These are phyloP conservation scores for Phialocephala sp. DNA, from an alignment of 2,329 filamentous ascomycete genomes.

Conservation along the genomic window DNA sequence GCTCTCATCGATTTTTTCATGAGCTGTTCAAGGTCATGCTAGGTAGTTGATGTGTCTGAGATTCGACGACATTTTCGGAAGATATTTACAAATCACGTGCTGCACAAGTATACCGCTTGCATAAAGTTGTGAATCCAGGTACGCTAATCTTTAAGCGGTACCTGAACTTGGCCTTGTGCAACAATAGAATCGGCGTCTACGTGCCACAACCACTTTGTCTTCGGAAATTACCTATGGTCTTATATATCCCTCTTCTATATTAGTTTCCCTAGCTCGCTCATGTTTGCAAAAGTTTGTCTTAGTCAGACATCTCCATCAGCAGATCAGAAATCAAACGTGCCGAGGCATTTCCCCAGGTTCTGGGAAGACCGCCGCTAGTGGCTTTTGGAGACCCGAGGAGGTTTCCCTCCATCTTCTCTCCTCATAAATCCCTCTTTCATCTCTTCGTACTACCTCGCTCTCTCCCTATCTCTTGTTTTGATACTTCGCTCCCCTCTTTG, in stretches of 20 bases:
- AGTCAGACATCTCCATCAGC: conserved; percentile 3
- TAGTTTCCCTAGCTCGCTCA: neutral
- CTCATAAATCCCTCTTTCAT: conserved; percentile 20
- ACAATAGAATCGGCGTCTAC: neutral
- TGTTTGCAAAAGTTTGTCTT: neutral
- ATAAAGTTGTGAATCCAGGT: neutral
- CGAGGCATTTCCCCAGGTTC: conserved; percentile 43
- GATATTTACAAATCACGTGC: neutral
- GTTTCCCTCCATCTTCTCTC: conserved; percentile 17
- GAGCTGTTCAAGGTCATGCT: neutral
- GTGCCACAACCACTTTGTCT: neutral
- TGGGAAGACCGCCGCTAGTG: neutral
- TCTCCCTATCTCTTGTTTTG: neutral
- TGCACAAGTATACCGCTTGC: neutral
- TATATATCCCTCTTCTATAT: neutral
- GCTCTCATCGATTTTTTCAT: conserved; percentile 25
- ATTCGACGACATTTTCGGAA: conserved; percentile 3
- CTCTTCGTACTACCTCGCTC: neutral
- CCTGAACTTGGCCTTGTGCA: neutral
- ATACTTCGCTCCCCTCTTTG: conserved; percentile 7
- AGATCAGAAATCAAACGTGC: conserved; percentile 23
- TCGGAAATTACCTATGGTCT: neutral
- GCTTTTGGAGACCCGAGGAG: conserved; percentile 12
- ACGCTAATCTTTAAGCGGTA: conserved; percentile 1
- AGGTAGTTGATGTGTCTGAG: neutral